These are phyloP conservation scores for Boletellus ananas DNA, from an alignment of 768 basidiomycete genomes.

Conservation along the genomic window DNA sequence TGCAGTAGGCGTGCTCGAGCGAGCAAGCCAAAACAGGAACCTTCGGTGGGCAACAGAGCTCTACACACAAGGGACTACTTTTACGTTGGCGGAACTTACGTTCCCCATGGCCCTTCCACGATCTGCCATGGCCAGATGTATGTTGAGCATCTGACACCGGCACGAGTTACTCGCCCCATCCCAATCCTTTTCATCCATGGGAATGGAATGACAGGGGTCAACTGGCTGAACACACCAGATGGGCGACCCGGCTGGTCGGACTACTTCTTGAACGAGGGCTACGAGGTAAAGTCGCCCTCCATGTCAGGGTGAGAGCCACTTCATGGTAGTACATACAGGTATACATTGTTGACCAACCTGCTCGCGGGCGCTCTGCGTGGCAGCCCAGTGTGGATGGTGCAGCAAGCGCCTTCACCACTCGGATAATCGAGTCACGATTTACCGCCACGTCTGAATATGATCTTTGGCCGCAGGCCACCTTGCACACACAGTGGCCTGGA, in stretches of 20 bases:
- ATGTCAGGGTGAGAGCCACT: background rate
- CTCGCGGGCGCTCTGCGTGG: slow-evolving; percentile 45
- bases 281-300: slow-evolving; percentile 36
- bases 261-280: slow-evolving; percentile 47
- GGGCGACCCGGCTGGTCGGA: slow-evolving; percentile 56
- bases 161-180: slow-evolving; percentile 32
- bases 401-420: slow-evolving; percentile 28
- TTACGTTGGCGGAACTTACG: slow-evolving; percentile 45
- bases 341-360: slow-evolving; percentile 46
- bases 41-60: slow-evolving; percentile 22
- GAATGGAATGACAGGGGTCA: slow-evolving; percentile 50
- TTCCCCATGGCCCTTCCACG: slow-evolving; percentile 31
- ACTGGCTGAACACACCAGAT: slow-evolving; percentile 52
- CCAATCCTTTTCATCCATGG: slow-evolving; percentile 51
- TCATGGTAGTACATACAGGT: slow-evolving; percentile 24
- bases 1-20: background rate
- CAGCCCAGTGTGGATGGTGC: slow-evolving; percentile 38
- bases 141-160: slow-evolving; percentile 47
- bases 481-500: slow-evolving; percentile 54
- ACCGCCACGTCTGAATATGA: slow-evolving; percentile 39
- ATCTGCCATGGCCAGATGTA: slow-evolving; percentile 48
- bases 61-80: slow-evolving; percentile 46
- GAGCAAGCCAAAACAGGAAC: background rate
- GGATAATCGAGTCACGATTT: slow-evolving; percentile 38
- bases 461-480: slow-evolving; percentile 44